These are phyloP conservation scores for Dissophora globulifera DNA, from an alignment of 192 early-diverging fungal species.

Conservation along the genomic window DNA sequence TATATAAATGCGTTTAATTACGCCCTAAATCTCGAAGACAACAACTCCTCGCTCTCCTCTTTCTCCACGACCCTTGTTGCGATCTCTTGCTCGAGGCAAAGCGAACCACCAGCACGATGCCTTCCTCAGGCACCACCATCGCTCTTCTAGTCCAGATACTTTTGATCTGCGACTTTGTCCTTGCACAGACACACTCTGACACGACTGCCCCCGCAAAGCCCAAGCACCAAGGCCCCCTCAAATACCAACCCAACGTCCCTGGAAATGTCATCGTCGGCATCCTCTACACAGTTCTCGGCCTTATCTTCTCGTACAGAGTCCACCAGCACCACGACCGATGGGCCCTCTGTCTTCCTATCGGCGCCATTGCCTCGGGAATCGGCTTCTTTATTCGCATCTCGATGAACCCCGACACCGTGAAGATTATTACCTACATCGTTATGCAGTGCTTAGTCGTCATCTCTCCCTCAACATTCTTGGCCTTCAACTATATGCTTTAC, in stretches of 20 bases:
- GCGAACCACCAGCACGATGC: too few species aligned
- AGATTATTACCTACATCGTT: not conserved
- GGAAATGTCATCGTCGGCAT: conserved; percentile 20
- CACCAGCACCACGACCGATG: conserved; percentile 10
- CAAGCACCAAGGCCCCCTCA: not conserved
- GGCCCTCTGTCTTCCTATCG: conserved; percentile 38
- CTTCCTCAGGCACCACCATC: too few species aligned
- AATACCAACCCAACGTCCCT: conserved; percentile 7
- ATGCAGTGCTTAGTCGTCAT: not conserved
- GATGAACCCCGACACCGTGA: conserved; percentile 1
- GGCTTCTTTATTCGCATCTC: conserved; percentile 16
- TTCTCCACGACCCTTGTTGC: too few species aligned
- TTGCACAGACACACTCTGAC: not conserved
- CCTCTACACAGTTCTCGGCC: conserved; percentile 1
- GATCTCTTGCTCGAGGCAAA: too few species aligned
- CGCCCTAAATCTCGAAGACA: too few species aligned
- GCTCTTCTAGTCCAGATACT: too few species aligned
- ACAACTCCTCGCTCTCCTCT: too few species aligned
- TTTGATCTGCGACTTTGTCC: not conserved
- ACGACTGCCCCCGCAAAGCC: not conserved
- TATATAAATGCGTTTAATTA: too few species aligned
- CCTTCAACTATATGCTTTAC: conserved; percentile 50
- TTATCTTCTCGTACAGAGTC: conserved; percentile 1
- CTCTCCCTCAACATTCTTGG: conserved; percentile 29
- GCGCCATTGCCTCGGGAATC: conserved; percentile 13